Conservation (phyloP, 129 eudicot genomes). For the Flaveria bidentis region DNA sequence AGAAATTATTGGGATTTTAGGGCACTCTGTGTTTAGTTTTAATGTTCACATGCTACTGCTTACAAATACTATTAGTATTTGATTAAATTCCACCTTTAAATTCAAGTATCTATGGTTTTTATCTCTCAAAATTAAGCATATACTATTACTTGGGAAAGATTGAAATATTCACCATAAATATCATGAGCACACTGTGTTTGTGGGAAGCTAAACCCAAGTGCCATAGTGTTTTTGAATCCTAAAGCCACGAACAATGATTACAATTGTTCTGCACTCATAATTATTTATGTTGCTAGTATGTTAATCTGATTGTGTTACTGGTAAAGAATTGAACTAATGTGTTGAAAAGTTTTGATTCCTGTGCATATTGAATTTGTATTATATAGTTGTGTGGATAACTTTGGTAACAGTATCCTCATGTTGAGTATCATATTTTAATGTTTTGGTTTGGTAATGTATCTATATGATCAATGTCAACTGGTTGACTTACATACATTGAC, state of each 20-base stretch:
- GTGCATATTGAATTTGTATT: conserved; percentile 6
- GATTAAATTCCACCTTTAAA: neutral
- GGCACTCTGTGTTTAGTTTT: conserved; percentile 7
- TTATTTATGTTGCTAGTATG: conserved; percentile 8
- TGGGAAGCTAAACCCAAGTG: neutral
- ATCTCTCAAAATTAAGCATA: neutral
- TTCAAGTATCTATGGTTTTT: neutral
- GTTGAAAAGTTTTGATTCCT: neutral
- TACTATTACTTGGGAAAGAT: neutral
- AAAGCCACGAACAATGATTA: neutral
- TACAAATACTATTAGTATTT: conserved; percentile 6
- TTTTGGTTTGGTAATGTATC: conserved; percentile 14
- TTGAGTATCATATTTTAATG: neutral
- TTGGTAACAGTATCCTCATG: neutral
- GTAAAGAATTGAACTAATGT: conserved; percentile 13
- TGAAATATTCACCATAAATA: neutral
- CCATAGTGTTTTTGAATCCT: neutral
- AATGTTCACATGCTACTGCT: conserved; percentile 9
- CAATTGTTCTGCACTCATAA: neutral
- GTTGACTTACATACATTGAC: conserved; percentile 32
- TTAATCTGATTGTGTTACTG: neutral
- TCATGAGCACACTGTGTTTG: neutral
- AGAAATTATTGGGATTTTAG: neutral
- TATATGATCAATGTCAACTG: conserved; percentile 36
- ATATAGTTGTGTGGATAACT: conserved; percentile 9